Evolutionary conservation across 768 basidiomycete genomes (phyloP), one percentile per base, ranked within the genome.

Genomic region (Hygrophoropsis aurantiaca): DNA sequence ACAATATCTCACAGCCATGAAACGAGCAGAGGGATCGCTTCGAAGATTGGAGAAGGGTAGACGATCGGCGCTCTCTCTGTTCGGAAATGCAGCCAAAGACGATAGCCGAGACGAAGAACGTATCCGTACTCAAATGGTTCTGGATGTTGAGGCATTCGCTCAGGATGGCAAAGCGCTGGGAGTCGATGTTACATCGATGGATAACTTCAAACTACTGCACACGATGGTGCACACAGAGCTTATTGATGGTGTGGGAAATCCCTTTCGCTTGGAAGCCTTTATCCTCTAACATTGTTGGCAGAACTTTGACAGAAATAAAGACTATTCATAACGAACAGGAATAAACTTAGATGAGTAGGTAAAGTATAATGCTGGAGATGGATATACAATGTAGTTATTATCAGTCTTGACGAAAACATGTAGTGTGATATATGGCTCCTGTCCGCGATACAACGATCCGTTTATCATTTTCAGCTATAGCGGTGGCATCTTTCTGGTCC

Each of bases 21-120:
- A 84, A 65, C 95, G 95, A 73, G 91, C 91, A 7, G 93, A 97
- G 53, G 93, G 94, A 60, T 87, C 90, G 10, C 70, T 98, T 20
- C 76, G 86, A 32, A 79, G 89, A 30, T 75, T 95, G 56, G 93
- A 94, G 61, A 95, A 90, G 64, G 87, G 88, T 36, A 91, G 90
- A 58, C 90, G 86, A 55, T 71, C 74, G 0, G 74, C 83, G 0
- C 88, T 91, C 64, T 90, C 90, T 3, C 72, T 97, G 20, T 97
- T 98, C 40, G 53, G 75, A 3, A 62, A 62, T 36, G 55, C 70
- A 11, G 64, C 69, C 21, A 79, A 72, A 41, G 80, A 80, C 9
- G 88, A 90, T 44, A 82, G 79, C 4, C 79, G 79, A 42, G 94
- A 95, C 57, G 93, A 97, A 62, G 91, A 95, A 59, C 83, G 91